These are phyloP conservation scores for Tetrapisispora nanseiensis DNA, from an alignment of 805 yeast genomes.

Conservation along the genomic window DNA sequence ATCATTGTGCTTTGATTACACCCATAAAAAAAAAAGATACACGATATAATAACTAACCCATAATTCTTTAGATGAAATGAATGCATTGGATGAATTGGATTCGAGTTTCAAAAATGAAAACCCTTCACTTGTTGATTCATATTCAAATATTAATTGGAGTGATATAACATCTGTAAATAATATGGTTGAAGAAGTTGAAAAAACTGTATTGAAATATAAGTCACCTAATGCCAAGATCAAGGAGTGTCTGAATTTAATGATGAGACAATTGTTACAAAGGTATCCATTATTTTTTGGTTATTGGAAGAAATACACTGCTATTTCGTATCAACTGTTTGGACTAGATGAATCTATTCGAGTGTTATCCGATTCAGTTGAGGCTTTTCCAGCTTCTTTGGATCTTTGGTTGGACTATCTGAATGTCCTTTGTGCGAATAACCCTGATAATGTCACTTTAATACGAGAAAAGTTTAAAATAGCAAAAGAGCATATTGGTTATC, in stretches of 20 bases:
- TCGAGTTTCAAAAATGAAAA: slow-evolving; percentile 23
- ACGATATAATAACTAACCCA: no score
- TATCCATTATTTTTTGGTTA: slow-evolving; percentile 51
- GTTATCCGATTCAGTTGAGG: slow-evolving; percentile 35
- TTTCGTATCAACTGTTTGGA: slow-evolving; percentile 50
- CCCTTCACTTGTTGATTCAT: slow-evolving; percentile 15
- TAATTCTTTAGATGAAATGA: background rate
- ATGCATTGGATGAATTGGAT: slow-evolving; percentile 16
- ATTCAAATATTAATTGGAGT: slow-evolving; percentile 20
- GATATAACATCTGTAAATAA: slow-evolving; percentile 34
- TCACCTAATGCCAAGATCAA: slow-evolving; percentile 27
- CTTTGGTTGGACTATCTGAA: slow-evolving; percentile 60
- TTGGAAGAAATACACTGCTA: slow-evolving; percentile 54
- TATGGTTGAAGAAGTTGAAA: slow-evolving; percentile 29
- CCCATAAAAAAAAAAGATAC: no score
- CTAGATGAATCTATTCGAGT: slow-evolving; percentile 39
- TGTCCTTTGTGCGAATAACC: slow-evolving; percentile 38
- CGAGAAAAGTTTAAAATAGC: slow-evolving; percentile 42
- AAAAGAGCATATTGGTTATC: slow-evolving; percentile 45
- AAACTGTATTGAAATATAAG: slow-evolving; percentile 27
- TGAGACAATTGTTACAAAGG: slow-evolving; percentile 36
- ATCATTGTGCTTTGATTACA: no score
- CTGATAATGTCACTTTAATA: slow-evolving; percentile 27
- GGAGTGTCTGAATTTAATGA: slow-evolving; percentile 26
- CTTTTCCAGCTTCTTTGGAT: slow-evolving; percentile 50